phyloP scores from a whole-genome alignment of 768 basidiomycete species.

The Russula griseocarnosa region DNA sequence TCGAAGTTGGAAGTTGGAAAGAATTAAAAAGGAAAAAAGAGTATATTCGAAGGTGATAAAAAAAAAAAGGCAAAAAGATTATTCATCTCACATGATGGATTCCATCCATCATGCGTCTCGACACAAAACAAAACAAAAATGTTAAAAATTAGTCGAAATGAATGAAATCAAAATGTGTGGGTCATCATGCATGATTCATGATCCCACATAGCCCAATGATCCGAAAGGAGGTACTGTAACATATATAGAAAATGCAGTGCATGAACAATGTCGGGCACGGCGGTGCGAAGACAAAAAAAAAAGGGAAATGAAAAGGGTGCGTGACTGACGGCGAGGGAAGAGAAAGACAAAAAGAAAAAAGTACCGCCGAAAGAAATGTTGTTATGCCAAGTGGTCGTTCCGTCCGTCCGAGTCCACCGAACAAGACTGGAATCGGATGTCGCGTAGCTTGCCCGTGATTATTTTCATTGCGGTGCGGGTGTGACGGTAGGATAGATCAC shows the following conservation, averaged over 20 bases:
- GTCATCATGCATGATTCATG: too few species aligned
- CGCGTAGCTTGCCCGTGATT: neutral
- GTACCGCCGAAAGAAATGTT: neutral
- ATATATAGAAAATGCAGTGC: too few species aligned
- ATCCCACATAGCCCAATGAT: too few species aligned
- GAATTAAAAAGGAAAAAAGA: neutral
- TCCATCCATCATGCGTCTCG: too few species aligned
- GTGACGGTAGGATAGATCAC: constrained; percentile 4
- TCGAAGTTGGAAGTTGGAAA: too few species aligned
- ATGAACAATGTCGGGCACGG: too few species aligned
- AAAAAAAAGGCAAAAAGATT: neutral
- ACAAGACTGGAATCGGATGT: too few species aligned
- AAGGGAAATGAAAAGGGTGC: neutral
- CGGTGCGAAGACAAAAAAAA: neutral
- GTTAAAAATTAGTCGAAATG: neutral
- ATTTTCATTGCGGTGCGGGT: neutral
- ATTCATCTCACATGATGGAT: neutral
- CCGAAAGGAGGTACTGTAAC: too few species aligned
- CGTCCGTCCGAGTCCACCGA: too few species aligned
- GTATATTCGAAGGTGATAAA: neutral
- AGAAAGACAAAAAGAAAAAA: neutral
- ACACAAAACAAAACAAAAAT: too few species aligned
- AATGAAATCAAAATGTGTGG: neutral
- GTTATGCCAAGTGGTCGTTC: neutral
- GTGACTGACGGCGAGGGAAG: too few species aligned